phyloP scores from a whole-genome alignment of 441 rosid species.

The Iberis amara region DNA sequence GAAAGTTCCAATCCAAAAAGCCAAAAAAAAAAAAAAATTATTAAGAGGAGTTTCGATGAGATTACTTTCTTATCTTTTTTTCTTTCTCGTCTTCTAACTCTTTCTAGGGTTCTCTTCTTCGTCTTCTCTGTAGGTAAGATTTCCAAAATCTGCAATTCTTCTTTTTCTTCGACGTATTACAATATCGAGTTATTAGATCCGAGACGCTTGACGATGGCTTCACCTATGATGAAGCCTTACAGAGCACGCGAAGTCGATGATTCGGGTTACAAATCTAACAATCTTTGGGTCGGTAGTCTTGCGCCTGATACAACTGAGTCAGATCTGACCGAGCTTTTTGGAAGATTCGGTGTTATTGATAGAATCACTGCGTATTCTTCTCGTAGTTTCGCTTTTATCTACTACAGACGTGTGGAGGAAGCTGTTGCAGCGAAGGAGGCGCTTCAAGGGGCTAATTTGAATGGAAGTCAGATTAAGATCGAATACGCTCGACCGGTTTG shows the following conservation, averaged over 20 bases:
- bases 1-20: too few relatives aligned
- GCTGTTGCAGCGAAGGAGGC: slow-evolving; percentile 64
- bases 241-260: slow-evolving; percentile 33
- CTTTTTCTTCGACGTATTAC: neutral
- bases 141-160: neutral
- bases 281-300: slow-evolving; percentile 81
- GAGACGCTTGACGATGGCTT: slow-evolving; percentile 28
- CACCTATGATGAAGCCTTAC: slow-evolving; percentile 34
- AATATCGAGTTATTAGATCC: too few relatives aligned
- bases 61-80: too few relatives aligned
- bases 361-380: slow-evolving; percentile 54
- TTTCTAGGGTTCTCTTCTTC: too few relatives aligned
- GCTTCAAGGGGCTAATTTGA: slow-evolving; percentile 55
- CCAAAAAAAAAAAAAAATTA: too few relatives aligned
- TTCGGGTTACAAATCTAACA: slow-evolving; percentile 46
- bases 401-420: slow-evolving; percentile 64
- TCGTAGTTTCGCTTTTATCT: slow-evolving; percentile 66
- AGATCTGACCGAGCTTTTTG: slow-evolving; percentile 55
- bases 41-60: too few relatives aligned
- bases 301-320: slow-evolving; percentile 44
- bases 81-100: too few relatives aligned
- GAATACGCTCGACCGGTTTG: slow-evolving; percentile 96
- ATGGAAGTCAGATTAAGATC: slow-evolving; percentile 58
- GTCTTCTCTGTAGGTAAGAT: slow-evolving; percentile 17
- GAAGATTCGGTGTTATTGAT: slow-evolving; percentile 54